Base-by-base conservation (phyloP, 352 stramenopile genomes). In the Aphanomyces stellatus region DNA sequence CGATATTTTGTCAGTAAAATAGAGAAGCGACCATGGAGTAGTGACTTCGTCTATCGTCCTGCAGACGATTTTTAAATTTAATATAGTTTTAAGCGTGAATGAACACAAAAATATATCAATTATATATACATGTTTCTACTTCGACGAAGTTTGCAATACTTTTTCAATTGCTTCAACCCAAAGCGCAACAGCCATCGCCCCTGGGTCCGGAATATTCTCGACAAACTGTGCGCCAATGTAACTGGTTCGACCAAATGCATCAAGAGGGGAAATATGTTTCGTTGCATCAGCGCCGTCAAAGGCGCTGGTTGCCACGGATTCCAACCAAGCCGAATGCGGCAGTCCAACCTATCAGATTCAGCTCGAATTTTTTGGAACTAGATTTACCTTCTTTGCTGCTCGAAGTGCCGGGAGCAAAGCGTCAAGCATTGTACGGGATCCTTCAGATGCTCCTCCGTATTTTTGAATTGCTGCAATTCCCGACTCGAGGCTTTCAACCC, bases 371-470 rank as follows among this genome's bases (percentile, higher is more conserved):
- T 22, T 79, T 69, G n/a, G 71, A 71, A 3, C 35, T 40, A 0
- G 43, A 60, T 4, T 66, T 64, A 51, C 4, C 30, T 31, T 22
- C 76, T 74, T 25, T 72, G 71, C 41, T 88, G 66, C 37, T 74
- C 83, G 22, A 76, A 76, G 37, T 1, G 93, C 90, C 3, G 96
- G 95, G 34, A 98, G 68, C 8, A 99, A 74, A 11, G 95, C 94
- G 79, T 99, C 97, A 48, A 99, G 71, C 91, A 99, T 98, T 22
- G 97, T 99, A 41, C 97, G 90, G 33, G 91, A 97, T 24, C 96
- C 96, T 63, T 94, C 80, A 27, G 84, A 82, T 2, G 96, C 96
- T 13, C 97, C 96, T 43, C 96, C 96, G 73, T 99, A 98, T 65
- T 87, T 88, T 65, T 90, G 76, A 42, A 92, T 66, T 13, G 83